Evolutionary conservation across 208 protist genomes (phyloP).

Genomic region (Herpetomonas muscarum): DNA sequence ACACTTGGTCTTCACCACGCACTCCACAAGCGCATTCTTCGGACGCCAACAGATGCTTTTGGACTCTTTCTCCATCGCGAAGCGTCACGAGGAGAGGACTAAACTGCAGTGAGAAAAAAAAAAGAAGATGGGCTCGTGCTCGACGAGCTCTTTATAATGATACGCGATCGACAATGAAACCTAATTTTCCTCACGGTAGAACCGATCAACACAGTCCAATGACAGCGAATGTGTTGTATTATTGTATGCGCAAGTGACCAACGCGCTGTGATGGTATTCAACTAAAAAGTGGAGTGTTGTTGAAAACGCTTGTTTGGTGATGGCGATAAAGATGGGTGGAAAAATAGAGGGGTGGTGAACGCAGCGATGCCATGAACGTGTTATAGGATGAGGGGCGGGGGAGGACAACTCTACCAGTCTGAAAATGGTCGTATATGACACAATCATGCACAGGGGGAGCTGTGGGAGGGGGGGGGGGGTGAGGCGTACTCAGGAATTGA

Average conservation of each 20-base stretch:
- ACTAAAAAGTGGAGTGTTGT: neutral
- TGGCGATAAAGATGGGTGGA: neutral
- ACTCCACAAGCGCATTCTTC: constrained; percentile 85
- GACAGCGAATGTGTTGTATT: too few relatives aligned
- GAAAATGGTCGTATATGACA: neutral
- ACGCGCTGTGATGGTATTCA: too few relatives aligned
- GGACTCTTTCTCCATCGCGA: constrained; percentile 65
- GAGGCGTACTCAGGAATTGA: too few relatives aligned
- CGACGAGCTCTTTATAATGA: too few relatives aligned
- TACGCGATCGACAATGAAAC: too few relatives aligned
- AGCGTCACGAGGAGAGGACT: neutral
- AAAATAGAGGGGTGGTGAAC: too few relatives aligned
- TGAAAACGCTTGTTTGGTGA: neutral
- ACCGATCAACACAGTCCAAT: too few relatives aligned
- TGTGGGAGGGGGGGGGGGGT: too few relatives aligned
- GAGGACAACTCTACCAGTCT: neutral
- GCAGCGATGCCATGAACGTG: too few relatives aligned
- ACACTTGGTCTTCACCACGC: constrained; percentile 79
- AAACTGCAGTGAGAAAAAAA: neutral
- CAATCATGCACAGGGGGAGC: too few relatives aligned
- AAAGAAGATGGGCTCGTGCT: neutral
- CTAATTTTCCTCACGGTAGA: too few relatives aligned
- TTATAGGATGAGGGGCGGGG: neutral
- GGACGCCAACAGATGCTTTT: constrained; percentile 87
- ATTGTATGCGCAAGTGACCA: too few relatives aligned